Evolutionary conservation across 148 eudicot genomes (phyloP), one percentile per base, ranked within the genome.

Genomic region (Rhododendron simsii): DNA sequence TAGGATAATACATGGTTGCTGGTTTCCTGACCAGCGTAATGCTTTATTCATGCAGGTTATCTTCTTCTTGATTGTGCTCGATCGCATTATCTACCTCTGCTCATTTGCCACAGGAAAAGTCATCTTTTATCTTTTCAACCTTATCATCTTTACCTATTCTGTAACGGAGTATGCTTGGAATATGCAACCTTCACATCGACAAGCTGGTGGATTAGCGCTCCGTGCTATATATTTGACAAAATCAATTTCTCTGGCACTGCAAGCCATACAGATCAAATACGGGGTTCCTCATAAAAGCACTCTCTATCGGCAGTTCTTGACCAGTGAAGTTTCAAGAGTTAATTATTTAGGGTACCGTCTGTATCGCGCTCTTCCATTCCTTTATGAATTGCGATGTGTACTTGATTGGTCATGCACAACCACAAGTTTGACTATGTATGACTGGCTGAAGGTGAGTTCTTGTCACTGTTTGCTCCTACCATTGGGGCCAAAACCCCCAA

Each of bases 371-470:
- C 92, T 98, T 75, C 99, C 99, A 61, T 98, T 98, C 86, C 96
- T 98, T 33, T 98, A 98, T 86, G 99, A 98, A 87, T 86, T 98
- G 85, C 93, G 99, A 30, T 98, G 99, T 83, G 99, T 95, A 81
- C 99, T 98, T 89, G 99, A 98, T 90, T 98, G 99, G 99, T 98
- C 99, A 3, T 98, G 99, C 92, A 98, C 99, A 83, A 91, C 94
- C 23, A 98, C 99, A 75, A 95, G 98, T 41, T 91, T 98, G 92
- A 98, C 99, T 20, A 98, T 98, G 98, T 98, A 98, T 87, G 99
- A 98, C 90, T 98, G 99, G 99, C 94, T 98, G 89, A 98, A 98
- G 99, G 99, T 98, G 83, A 89, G 89, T 74, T 73, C 85, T 85
- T 84, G 81, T 55, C 50, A 79, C 39, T 50, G 21, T 77, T 44